phyloP scores from a whole-genome alignment of 2,329 filamentous ascomycete species.

The Fusarium vanettenii region DNA sequence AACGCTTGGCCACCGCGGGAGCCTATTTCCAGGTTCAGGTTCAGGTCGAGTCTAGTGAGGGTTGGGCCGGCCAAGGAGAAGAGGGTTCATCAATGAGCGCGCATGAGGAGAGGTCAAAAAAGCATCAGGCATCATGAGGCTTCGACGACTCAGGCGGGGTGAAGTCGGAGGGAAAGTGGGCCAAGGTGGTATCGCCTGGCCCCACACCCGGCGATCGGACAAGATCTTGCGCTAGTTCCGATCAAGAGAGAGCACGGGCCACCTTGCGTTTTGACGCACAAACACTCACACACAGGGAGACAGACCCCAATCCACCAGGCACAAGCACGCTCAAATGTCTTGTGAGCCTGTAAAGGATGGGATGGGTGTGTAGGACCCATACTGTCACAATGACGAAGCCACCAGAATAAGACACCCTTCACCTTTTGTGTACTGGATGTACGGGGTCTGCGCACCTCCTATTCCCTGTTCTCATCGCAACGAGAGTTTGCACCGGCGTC shows the following conservation, averaged over 20 bases:
- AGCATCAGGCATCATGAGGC: constrained; percentile 12
- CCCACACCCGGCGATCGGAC: constrained; percentile 31
- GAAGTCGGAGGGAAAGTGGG: constrained; percentile 9
- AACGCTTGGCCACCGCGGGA: neutral
- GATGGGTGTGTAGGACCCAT: neutral
- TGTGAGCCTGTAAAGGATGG: neutral
- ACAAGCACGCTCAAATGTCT: neutral
- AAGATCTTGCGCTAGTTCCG: constrained; percentile 38
- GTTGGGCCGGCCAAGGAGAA: neutral
- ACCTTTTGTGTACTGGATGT: neutral
- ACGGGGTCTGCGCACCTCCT: neutral
- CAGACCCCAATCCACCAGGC: neutral
- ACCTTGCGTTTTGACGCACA: constrained; percentile 13
- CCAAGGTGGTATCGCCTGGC: constrained; percentile 9
- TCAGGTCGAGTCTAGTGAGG: neutral
- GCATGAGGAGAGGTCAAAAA: neutral
- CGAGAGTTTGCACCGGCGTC: neutral
- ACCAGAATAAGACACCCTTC: neutral
- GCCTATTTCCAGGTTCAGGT: neutral
- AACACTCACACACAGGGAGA: neutral
- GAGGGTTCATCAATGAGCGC: neutral
- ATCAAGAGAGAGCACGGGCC: constrained; percentile 35
- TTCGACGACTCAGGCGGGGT: constrained; percentile 14
- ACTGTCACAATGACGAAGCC: constrained; percentile 1
- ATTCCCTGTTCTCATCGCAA: neutral